Percentiles rank a stretch among this genome's conserved stretches.
phyloP scores from a whole-genome alignment of 495 filamentous ascomycete species.

The Aspergillus heteromorphus region DNA sequence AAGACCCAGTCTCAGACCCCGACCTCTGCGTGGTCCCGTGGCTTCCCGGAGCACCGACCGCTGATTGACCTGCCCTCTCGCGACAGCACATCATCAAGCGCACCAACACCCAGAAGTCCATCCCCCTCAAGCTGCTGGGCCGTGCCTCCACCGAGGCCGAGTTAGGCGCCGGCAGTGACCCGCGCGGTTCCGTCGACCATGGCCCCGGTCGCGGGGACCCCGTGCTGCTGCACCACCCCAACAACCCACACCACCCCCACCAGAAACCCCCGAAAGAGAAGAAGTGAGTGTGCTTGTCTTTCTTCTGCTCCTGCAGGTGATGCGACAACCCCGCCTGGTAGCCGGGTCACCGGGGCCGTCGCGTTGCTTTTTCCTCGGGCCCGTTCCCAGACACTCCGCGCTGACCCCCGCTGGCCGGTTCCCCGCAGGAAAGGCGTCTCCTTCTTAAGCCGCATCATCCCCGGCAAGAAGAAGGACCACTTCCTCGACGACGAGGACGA shows the following conservation, averaged over 20 bases:
- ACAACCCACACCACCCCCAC: slow-evolving; percentile 35
- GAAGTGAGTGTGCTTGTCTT: slow-evolving; percentile 48
- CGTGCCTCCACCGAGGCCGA: slow-evolving; percentile 48
- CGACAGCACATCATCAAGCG: slow-evolving; percentile 72
- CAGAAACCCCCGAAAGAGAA: slow-evolving; percentile 55
- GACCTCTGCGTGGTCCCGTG: background rate
- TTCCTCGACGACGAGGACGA: slow-evolving; percentile 55
- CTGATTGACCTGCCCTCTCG: slow-evolving; percentile 12
- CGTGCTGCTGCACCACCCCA: no score
- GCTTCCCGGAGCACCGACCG: slow-evolving; percentile 3
- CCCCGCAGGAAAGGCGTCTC: slow-evolving; percentile 71
- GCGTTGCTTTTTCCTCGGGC: background rate
- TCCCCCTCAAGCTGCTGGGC: slow-evolving; percentile 61
- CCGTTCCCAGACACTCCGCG: background rate
- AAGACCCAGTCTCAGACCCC: slow-evolving; percentile 15
- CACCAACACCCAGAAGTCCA: slow-evolving; percentile 69
- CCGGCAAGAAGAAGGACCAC: slow-evolving; percentile 62
- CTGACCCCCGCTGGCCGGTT: background rate
- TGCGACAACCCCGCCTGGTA: background rate
- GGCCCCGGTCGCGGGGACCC: slow-evolving; percentile 32
- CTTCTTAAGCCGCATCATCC: slow-evolving; percentile 87
- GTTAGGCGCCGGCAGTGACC: slow-evolving; percentile 48
- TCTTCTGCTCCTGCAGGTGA: slow-evolving; percentile 2
- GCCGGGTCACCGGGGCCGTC: background rate
- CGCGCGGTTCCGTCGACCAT: slow-evolving; percentile 31